Conservation (phyloP, 75 land plant species). For the Picea glauca region DNA sequence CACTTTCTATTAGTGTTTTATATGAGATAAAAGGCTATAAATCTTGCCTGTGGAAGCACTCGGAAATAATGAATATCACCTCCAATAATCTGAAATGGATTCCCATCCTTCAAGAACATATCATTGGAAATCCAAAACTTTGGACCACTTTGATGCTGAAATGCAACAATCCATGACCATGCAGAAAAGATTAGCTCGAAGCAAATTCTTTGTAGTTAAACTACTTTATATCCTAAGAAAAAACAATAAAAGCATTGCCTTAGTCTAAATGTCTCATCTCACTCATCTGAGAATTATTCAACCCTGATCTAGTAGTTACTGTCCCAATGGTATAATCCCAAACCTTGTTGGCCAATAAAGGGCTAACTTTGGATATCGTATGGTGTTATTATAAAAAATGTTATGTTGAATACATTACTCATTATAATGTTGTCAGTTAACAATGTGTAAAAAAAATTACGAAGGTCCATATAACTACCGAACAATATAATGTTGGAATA, state of each 20-base stretch:
- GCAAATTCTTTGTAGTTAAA: not conserved
- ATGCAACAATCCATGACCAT: not conserved
- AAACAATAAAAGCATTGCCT: not conserved
- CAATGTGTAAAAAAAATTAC: no score
- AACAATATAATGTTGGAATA: no score
- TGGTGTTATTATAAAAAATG: not conserved
- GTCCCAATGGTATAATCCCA: not conserved
- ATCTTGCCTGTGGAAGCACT: constrained; percentile 68
- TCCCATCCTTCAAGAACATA: constrained; percentile 75
- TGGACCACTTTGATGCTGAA: constrained; percentile 4
- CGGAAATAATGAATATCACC: constrained; percentile 94
- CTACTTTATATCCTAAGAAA: not conserved
- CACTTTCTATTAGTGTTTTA: not conserved
- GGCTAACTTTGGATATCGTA: not conserved
- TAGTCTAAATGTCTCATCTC: not conserved
- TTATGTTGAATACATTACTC: not conserved
- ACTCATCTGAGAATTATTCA: not conserved
- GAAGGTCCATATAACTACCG: no score
- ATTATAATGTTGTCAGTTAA: no score
- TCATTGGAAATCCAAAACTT: constrained; percentile 55
- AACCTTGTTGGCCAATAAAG: not conserved
- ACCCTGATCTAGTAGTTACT: not conserved
- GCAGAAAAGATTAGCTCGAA: not conserved
- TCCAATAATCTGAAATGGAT: constrained; percentile 82
- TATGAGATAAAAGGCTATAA: not conserved